phyloP scores from a whole-genome alignment of 352 stramenopile species.

The Globisporangium echinulatum region DNA sequence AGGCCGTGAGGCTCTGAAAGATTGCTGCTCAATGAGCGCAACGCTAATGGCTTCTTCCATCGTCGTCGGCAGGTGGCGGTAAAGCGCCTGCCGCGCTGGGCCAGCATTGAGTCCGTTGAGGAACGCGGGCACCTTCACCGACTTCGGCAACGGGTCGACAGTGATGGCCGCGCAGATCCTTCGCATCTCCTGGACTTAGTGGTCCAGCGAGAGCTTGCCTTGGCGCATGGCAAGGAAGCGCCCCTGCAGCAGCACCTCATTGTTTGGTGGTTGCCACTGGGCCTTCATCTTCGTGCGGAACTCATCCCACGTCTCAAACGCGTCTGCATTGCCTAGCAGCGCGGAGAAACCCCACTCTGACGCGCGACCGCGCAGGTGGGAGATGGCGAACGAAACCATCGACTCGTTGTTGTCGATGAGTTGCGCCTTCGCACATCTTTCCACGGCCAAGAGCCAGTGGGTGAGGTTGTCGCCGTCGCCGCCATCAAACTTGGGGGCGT shows the following conservation, averaged over 20 bases:
- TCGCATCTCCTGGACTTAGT: not conserved
- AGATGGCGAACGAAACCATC: not conserved
- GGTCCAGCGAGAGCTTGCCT: not conserved
- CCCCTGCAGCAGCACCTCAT: not conserved
- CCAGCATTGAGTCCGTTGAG: constrained; percentile 1
- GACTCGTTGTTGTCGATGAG: not conserved
- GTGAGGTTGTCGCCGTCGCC: not conserved
- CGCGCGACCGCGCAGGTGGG: not conserved
- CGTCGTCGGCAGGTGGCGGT: not conserved
- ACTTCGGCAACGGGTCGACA: constrained; percentile 1
- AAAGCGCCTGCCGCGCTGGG: not conserved
- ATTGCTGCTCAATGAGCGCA: constrained; percentile 2
- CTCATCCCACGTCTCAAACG: not conserved
- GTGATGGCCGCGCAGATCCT: not conserved
- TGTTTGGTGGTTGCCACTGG: not conserved
- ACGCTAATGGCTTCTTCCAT: constrained; percentile 2
- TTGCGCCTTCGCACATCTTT: not conserved
- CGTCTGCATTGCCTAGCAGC: not conserved
- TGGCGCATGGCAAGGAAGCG: not conserved
- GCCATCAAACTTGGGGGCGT: not conserved
- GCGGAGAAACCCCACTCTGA: not conserved
- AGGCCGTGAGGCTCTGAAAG: constrained; percentile 1
- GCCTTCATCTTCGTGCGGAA: not conserved
- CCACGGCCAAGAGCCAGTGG: not conserved
- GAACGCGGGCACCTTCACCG: constrained; percentile 5